Evolutionary conservation across 2,329 filamentous ascomycete species (phyloP).

Genomic region (Cladophialophora yegresii): DNA sequence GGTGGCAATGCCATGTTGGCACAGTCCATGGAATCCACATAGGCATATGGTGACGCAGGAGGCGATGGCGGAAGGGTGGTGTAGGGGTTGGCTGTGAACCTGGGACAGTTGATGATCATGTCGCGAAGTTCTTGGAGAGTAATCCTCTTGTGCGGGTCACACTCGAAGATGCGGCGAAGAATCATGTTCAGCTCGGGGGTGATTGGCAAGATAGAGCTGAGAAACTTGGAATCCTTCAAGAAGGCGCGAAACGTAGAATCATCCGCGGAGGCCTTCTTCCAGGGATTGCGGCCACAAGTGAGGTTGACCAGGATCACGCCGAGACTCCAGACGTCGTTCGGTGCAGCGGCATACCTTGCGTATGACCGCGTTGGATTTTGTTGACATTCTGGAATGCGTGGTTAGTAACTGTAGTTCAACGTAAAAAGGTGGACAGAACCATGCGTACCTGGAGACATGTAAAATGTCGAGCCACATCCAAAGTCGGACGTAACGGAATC

Average conservation of each 20-base stretch:
- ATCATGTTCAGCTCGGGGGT: conserved; percentile 88
- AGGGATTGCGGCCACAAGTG: conserved; percentile 96
- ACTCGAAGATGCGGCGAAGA: conserved; percentile 81
- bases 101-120: conserved; percentile 73
- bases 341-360: conserved; percentile 82
- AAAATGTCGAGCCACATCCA: conserved; percentile 96
- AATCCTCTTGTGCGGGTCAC: conserved; percentile 79
- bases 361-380: conserved; percentile 69
- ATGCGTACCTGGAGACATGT: conserved; percentile 94
- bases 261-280: conserved; percentile 92
- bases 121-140: conserved; percentile 75
- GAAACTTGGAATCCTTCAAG: conserved; percentile 78
- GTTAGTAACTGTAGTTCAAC: conserved; percentile 30
- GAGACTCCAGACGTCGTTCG: conserved; percentile 98
- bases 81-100: conserved; percentile 61
- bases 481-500: conserved; percentile 87
- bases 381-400: conserved; percentile 72
- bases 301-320: conserved; percentile 97
- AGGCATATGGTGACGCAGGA: conserved; percentile 39
- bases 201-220: conserved; percentile 88
- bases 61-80: conserved; percentile 46
- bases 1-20: conserved; percentile 43
- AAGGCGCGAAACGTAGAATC: conserved; percentile 95
- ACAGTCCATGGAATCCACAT: conserved; percentile 42
- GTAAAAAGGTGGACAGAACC: no score